These are phyloP conservation scores for Pseudomonodictys pantanalensis DNA, from an alignment of 495 filamentous ascomycete genomes.

Conservation along the genomic window DNA sequence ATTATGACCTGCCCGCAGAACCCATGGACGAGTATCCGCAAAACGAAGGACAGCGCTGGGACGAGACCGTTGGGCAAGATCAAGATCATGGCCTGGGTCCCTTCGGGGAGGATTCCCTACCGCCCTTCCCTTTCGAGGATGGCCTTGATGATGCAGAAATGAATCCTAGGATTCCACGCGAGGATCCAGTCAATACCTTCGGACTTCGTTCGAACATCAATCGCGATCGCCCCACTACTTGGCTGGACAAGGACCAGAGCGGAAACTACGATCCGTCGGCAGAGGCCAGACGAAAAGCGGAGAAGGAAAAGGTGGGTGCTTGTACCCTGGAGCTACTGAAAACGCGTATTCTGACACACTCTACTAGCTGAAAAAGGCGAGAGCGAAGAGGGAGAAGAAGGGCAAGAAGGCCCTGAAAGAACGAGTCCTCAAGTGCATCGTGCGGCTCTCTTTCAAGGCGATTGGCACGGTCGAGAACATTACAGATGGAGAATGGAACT, in stretches of 20 bases:
- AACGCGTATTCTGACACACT: too few species aligned
- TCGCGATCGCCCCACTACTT: conserved; percentile 2
- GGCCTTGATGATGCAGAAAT: not conserved
- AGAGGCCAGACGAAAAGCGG: conserved; percentile 7
- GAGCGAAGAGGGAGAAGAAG: not conserved
- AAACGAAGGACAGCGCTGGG: too few species aligned
- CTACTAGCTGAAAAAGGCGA: conserved; percentile 2
- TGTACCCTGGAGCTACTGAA: too few species aligned
- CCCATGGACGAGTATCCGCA: too few species aligned
- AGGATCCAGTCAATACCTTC: not conserved
- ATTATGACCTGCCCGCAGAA: too few species aligned
- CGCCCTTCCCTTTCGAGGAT: too few species aligned
- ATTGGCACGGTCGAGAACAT: conserved; percentile 13
- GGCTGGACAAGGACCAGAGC: conserved; percentile 14
- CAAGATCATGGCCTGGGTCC: not conserved
- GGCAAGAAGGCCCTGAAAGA: not conserved
- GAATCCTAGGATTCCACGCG: not conserved
- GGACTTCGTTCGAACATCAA: conserved; percentile 15
- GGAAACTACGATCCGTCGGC: conserved; percentile 25
- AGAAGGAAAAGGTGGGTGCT: conserved; percentile 3
- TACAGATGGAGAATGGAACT: conserved; percentile 12
- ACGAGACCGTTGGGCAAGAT: too few species aligned
- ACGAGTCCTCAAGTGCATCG: conserved; percentile 6
- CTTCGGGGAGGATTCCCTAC: too few species aligned
- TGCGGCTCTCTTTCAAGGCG: not conserved